Evolutionary conservation across 2,329 filamentous ascomycete species (phyloP).

Genomic region (Thermoascus crustaceus): DNA sequence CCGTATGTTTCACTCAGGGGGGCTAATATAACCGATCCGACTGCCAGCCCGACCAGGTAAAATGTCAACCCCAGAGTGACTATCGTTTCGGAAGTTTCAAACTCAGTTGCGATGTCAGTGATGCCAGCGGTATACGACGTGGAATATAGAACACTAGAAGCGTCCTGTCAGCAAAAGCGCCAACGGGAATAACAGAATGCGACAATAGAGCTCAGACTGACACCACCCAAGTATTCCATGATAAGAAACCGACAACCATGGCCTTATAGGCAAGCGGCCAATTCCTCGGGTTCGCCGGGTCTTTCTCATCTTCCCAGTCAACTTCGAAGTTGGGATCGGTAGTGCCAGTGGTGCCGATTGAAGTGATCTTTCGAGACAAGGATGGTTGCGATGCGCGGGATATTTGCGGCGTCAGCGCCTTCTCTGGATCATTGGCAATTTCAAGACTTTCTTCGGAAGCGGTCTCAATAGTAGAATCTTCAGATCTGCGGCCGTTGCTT

Average conservation of each 20-base stretch:
- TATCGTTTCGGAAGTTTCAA: conserved; percentile 50
- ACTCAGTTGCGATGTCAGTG: conserved; percentile 60
- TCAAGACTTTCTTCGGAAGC: neutral
- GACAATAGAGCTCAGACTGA: conserved; percentile 21
- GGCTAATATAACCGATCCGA: conserved; percentile 63
- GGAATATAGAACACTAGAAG: conserved; percentile 56
- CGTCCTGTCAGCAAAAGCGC: conserved; percentile 12
- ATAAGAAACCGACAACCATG: conserved; percentile 47
- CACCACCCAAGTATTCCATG: conserved; percentile 50
- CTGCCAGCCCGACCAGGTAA: conserved; percentile 66
- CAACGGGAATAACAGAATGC: neutral
- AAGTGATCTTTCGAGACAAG: conserved; percentile 35
- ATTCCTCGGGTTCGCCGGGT: conserved; percentile 40
- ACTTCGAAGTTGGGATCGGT: conserved; percentile 60
- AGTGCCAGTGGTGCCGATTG: conserved; percentile 38
- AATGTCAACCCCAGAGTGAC: conserved; percentile 69
- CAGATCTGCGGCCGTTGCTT: neutral
- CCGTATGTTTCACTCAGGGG: conserved; percentile 50
- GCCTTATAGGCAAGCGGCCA: conserved; percentile 56
- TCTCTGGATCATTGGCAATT: conserved; percentile 12
- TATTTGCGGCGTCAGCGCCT: conserved; percentile 20
- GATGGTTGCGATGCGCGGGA: conserved; percentile 27
- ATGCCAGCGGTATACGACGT: conserved; percentile 71
- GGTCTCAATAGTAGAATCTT: conserved; percentile 8
- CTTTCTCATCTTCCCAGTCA: conserved; percentile 56